phyloP scores from a whole-genome alignment of 345 rosid genomes.

The Populus pruinosa region DNA sequence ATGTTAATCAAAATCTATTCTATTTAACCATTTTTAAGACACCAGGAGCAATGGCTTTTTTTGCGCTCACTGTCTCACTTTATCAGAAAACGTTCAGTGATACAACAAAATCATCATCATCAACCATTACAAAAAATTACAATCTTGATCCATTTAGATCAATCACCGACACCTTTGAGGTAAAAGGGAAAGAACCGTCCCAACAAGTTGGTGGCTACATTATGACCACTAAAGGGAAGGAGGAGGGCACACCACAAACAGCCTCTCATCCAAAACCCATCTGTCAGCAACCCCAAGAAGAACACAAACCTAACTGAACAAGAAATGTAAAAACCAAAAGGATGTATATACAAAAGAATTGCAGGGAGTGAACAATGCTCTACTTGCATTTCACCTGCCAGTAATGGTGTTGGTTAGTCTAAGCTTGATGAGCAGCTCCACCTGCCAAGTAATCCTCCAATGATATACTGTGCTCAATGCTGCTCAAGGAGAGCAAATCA shows the following conservation, averaged over 20 bases:
- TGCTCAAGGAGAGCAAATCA: slow-evolving; percentile 29
- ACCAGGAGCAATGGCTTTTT: background rate
- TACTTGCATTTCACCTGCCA: slow-evolving; percentile 3
- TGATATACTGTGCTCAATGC: slow-evolving; percentile 48
- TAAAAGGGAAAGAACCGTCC: background rate
- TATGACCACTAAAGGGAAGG: slow-evolving; percentile 37
- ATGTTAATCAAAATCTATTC: background rate
- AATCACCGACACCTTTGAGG: slow-evolving; percentile 5
- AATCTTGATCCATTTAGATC: slow-evolving; percentile 26
- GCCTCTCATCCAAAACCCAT: slow-evolving; percentile 71
- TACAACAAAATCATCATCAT: slow-evolving; percentile 13
- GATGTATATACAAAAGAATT: slow-evolving; percentile 12
- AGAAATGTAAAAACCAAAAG: background rate
- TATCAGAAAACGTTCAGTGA: background rate
- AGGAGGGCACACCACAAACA: slow-evolving; percentile 69
- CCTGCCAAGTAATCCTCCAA: slow-evolving; percentile 51
- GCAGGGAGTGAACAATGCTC: background rate
- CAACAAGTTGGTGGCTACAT: background rate
- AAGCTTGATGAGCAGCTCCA: slow-evolving; percentile 92
- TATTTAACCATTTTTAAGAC: background rate
- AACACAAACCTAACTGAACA: background rate
- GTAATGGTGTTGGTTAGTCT: slow-evolving; percentile 40
- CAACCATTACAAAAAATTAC: slow-evolving; percentile 6
- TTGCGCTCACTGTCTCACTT: background rate
- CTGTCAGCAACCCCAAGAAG: slow-evolving; percentile 6